Evolutionary conservation across 257 asterid species (phyloP).

Genomic region (Galeopsis tetrahit): DNA sequence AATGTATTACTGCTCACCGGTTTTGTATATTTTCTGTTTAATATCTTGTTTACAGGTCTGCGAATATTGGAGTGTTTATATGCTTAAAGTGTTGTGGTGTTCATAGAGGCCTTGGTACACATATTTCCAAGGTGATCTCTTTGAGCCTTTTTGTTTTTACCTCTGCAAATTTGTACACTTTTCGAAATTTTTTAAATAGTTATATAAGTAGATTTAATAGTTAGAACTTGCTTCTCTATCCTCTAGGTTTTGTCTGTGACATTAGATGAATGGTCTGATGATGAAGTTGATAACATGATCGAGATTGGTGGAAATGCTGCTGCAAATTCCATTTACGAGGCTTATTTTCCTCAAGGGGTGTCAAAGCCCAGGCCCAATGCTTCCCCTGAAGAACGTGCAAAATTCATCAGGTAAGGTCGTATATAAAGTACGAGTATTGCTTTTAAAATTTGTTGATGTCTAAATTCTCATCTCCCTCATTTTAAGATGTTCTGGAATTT

Average conservation of each 20-base stretch:
- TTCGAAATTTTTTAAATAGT: background rate
- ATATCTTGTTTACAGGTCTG: slow-evolving; percentile 58
- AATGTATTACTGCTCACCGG: slow-evolving; percentile 6
- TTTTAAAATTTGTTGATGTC: background rate
- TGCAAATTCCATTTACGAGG: slow-evolving; percentile 97
- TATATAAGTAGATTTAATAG: background rate
- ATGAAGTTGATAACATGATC: slow-evolving; percentile 81
- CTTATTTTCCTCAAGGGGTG: slow-evolving; percentile 88
- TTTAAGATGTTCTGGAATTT: background rate
- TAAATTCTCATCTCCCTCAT: background rate
- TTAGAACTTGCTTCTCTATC: background rate
- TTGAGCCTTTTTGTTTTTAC: background rate
- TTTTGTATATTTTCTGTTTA: slow-evolving; percentile 11
- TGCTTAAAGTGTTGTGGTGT: slow-evolving; percentile 98
- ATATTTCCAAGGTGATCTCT: slow-evolving; percentile 78
- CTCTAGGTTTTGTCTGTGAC: slow-evolving; percentile 94
- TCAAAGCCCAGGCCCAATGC: slow-evolving; percentile 84
- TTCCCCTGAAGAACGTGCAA: slow-evolving; percentile 77
- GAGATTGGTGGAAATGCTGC: slow-evolving; percentile 98
- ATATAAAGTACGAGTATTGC: slow-evolving; percentile 1
- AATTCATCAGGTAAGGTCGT: slow-evolving; percentile 65
- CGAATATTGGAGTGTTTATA: slow-evolving; percentile 94
- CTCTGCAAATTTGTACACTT: background rate
- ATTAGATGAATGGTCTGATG: slow-evolving; percentile 97
- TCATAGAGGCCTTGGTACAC: slow-evolving; percentile 96